phyloP scores from a whole-genome alignment of 371 early-diverging fungal species.

The Apophysomyces variabilis region DNA sequence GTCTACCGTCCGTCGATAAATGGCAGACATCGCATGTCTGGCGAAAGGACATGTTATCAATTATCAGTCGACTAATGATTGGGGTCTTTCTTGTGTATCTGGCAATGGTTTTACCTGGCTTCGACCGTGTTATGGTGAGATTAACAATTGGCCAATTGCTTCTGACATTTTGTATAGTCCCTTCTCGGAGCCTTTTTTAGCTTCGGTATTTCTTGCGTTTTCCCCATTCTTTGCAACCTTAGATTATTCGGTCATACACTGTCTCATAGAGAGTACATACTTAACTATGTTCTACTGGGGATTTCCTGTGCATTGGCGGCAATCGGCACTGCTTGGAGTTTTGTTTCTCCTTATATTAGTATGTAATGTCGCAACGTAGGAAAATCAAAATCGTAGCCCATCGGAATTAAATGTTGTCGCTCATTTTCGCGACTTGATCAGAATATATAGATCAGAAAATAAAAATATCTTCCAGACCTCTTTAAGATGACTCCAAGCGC shows the following conservation, averaged over 20 bases:
- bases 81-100: slow-evolving; percentile 41
- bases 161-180: slow-evolving; percentile 14
- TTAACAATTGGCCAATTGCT: neutral
- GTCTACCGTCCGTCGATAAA: slow-evolving; percentile 18
- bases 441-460: no score
- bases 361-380: no score
- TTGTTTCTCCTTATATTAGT: slow-evolving; percentile 5
- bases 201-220: slow-evolving; percentile 59
- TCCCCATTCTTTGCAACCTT: slow-evolving; percentile 59
- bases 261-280: slow-evolving; percentile 18
- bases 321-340: slow-evolving; percentile 42
- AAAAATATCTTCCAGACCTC: no score
- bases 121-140: slow-evolving; percentile 58
- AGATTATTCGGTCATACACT: slow-evolving; percentile 38
- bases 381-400: no score
- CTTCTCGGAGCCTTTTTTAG: slow-evolving; percentile 64
- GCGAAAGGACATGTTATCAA: slow-evolving; percentile 1
- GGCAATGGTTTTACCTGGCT: slow-evolving; percentile 61
- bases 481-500: no score
- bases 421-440: no score
- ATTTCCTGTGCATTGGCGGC: slow-evolving; percentile 35
- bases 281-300: slow-evolving; percentile 28
- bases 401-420: no score
- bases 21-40: slow-evolving; percentile 6
- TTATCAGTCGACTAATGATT: slow-evolving; percentile 22